Evolutionary conservation across 371 early-diverging fungal genomes (phyloP).

Genomic region (Mortierella polycephala): DNA sequence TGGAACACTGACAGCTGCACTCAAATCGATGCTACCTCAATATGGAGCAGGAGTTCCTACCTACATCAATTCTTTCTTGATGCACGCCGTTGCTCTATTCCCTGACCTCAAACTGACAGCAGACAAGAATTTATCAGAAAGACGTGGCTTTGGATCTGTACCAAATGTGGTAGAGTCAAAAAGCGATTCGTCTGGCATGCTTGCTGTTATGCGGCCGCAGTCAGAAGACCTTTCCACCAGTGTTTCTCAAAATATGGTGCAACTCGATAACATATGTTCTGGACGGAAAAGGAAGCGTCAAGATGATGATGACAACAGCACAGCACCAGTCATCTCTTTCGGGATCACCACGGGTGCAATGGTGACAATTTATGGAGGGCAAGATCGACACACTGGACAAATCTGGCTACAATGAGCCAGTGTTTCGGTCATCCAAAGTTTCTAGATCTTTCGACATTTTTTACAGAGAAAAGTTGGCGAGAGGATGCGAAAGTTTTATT

Average conservation of each 20-base stretch:
- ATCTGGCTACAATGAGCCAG: constrained; percentile 6
- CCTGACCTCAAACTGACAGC: not conserved
- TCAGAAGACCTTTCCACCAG: not conserved
- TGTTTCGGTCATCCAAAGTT: not conserved
- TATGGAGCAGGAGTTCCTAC: not conserved
- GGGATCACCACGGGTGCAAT: constrained; percentile 1
- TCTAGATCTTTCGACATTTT: not conserved
- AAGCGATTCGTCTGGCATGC: constrained; percentile 3
- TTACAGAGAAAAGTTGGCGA: not conserved
- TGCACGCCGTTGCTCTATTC: constrained; percentile 2
- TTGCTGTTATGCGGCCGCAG: not conserved
- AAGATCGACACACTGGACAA: not conserved
- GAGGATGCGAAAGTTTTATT: not conserved
- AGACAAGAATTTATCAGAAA: constrained; percentile 1
- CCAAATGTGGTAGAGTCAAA: constrained; percentile 1
- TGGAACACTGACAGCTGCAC: not conserved
- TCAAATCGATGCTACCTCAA: constrained; percentile 1
- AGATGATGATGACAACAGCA: constrained; percentile 1
- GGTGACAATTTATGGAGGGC: constrained; percentile 5
- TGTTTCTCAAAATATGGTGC: constrained; percentile 3
- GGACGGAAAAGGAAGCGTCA: constrained; percentile 1
- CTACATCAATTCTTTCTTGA: not conserved
- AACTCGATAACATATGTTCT: constrained; percentile 4
- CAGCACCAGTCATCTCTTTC: not conserved
- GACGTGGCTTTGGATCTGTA: not conserved